phyloP scores from a whole-genome alignment of 495 filamentous ascomycete genomes.

The Penicillium canariense region DNA sequence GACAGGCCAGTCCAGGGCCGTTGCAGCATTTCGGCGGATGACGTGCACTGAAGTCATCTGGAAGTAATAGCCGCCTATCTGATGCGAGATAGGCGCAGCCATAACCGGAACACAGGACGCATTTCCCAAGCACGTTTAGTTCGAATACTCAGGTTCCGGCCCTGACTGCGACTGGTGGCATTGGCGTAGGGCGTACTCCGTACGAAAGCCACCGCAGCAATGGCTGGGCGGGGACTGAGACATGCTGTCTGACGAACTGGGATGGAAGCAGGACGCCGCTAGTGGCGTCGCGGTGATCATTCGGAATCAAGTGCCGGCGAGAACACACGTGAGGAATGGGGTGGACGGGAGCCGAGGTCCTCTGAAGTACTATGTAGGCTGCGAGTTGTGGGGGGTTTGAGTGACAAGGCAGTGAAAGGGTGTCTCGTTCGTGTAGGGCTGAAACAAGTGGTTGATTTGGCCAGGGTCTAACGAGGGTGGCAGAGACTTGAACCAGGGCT shows the following conservation, averaged over 20 bases:
- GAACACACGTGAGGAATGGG: neutral
- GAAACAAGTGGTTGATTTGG: neutral
- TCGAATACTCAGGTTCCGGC: neutral
- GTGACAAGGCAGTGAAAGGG: neutral
- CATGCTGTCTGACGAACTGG: no score
- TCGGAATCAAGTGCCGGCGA: neutral
- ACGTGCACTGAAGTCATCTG: conserved; percentile 14
- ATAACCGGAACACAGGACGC: neutral
- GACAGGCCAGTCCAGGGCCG: no score
- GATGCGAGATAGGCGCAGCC: neutral
- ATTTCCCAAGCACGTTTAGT: neutral
- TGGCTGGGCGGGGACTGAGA: no score
- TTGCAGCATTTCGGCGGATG: conserved; percentile 7
- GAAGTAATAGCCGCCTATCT: conserved; percentile 10
- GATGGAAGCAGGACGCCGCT: neutral
- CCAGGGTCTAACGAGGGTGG: neutral
- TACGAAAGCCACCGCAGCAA: no score
- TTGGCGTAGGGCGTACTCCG: no score
- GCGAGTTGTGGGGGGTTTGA: no score
- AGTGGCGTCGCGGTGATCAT: neutral
- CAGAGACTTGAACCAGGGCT: neutral
- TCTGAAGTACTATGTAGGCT: no score
- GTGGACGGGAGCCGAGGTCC: no score
- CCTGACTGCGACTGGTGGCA: no score
- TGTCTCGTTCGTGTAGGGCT: neutral